Conservation (phyloP, 129 eudicot species). For the Oenanthe sinensis region DNA sequence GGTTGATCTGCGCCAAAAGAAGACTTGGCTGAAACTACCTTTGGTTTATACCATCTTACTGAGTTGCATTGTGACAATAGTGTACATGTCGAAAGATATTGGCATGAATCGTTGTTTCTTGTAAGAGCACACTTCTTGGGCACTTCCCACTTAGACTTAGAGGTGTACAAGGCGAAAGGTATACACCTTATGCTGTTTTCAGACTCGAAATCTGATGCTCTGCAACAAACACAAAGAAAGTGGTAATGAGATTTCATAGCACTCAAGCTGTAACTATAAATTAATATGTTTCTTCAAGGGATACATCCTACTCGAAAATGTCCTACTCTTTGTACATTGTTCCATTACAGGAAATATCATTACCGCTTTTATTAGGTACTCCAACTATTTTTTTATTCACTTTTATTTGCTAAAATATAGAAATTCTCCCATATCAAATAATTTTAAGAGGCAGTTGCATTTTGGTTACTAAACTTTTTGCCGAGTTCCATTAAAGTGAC, state of each 20-base stretch:
- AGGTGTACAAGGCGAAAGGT: background rate
- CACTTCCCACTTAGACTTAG: background rate
- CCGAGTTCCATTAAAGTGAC: background rate
- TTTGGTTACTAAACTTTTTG: background rate
- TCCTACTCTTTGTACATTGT: too few relatives aligned
- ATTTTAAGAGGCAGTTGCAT: too few relatives aligned
- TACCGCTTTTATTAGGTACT: background rate
- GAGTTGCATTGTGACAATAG: slow-evolving; percentile 16
- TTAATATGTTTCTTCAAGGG: too few relatives aligned
- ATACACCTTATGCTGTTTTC: slow-evolving; percentile 31
- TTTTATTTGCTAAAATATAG: background rate
- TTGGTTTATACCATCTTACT: slow-evolving; percentile 28
- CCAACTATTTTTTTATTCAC: too few relatives aligned
- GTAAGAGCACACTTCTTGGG: background rate
- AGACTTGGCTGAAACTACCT: slow-evolving; percentile 33
- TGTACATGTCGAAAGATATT: background rate
- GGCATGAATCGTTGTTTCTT: too few relatives aligned
- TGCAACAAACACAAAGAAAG: slow-evolving; percentile 24
- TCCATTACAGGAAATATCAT: too few relatives aligned
- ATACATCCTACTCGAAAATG: too few relatives aligned
- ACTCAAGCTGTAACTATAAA: background rate
- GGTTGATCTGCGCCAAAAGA: slow-evolving; percentile 29
- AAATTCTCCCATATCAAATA: background rate
- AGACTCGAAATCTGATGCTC: slow-evolving; percentile 33
- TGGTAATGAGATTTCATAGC: slow-evolving; percentile 3